Percentiles rank a stretch among this genome's conserved stretches.
Conservation (phyloP, 768 basidiomycete genomes). For the Suillus subluteus region DNA sequence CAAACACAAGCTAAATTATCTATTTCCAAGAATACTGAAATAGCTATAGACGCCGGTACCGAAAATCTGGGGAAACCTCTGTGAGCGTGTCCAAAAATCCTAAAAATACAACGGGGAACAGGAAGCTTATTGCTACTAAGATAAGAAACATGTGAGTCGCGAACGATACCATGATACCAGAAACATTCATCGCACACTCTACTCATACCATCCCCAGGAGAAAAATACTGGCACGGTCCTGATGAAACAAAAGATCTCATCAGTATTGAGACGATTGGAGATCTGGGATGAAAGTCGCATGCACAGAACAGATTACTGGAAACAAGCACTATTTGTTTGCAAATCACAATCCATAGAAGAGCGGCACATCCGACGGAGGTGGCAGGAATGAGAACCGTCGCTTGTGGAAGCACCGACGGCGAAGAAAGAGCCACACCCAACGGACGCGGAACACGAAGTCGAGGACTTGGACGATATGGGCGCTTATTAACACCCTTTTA, state of each 20-base stretch:
- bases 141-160: not conserved
- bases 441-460: not conserved
- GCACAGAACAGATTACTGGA: not conserved
- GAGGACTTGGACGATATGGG: not conserved
- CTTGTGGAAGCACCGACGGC: conserved; percentile 1
- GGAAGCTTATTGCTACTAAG: not conserved
- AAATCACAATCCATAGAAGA: not conserved
- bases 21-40: not conserved
- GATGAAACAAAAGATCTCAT: not conserved
- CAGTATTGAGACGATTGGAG: not conserved
- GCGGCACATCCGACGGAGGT: conserved; percentile 2
- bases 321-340: not conserved
- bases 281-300: not conserved
- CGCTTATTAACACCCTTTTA: not conserved
- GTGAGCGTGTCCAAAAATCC: not conserved
- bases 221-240: conserved; percentile 41
- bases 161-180: not conserved
- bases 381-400: conserved; percentile 2
- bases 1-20: not conserved
- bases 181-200: not conserved
- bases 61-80: not conserved
- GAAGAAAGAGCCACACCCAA: not conserved
- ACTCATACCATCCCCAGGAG: conserved; percentile 25
- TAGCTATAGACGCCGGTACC: not conserved
- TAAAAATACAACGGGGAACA: not conserved